phyloP scores from a whole-genome alignment of 768 basidiomycete genomes.

The Tulasnella sp. region DNA sequence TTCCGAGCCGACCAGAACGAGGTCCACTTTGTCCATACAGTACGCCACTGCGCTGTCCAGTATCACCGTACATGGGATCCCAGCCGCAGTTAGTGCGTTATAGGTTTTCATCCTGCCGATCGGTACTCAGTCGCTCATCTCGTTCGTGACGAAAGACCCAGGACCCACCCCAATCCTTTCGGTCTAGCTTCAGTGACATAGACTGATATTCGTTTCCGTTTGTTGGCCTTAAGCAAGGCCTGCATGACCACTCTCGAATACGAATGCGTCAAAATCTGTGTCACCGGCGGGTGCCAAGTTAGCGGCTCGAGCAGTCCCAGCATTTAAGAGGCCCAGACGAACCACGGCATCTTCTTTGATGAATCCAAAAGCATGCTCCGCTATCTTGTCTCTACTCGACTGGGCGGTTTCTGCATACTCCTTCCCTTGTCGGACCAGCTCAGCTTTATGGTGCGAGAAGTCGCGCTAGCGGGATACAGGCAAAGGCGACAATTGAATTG shows the following conservation, averaged over 20 bases:
- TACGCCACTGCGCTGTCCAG: conserved; percentile 97
- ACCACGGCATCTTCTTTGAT: conserved; percentile 94
- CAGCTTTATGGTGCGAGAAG: conserved; percentile 80
- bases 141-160: background rate
- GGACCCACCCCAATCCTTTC: conserved; percentile 77
- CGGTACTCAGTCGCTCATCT: background rate
- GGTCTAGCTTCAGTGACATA: conserved; percentile 97
- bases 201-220: conserved; percentile 90
- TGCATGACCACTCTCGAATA: conserved; percentile 96
- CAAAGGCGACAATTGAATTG: background rate
- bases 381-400: conserved; percentile 61
- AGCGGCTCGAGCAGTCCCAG: background rate
- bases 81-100: conserved; percentile 80
- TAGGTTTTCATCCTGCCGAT: conserved; percentile 82
- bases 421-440: conserved; percentile 79
- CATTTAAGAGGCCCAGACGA: conserved; percentile 40
- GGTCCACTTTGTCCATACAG: conserved; percentile 94
- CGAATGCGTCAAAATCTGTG: conserved; percentile 92
- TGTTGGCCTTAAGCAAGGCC: conserved; percentile 86
- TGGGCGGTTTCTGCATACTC: conserved; percentile 56
- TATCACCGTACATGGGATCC: conserved; percentile 92
- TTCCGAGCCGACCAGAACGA: conserved; percentile 95
- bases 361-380: conserved; percentile 84
- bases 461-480: conserved; percentile 54
- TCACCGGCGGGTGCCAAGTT: conserved; percentile 34